Evolutionary conservation across 495 filamentous ascomycete species (phyloP), one percentile per base, ranked within the genome.

Genomic region (Talaromyces stipitatus): DNA sequence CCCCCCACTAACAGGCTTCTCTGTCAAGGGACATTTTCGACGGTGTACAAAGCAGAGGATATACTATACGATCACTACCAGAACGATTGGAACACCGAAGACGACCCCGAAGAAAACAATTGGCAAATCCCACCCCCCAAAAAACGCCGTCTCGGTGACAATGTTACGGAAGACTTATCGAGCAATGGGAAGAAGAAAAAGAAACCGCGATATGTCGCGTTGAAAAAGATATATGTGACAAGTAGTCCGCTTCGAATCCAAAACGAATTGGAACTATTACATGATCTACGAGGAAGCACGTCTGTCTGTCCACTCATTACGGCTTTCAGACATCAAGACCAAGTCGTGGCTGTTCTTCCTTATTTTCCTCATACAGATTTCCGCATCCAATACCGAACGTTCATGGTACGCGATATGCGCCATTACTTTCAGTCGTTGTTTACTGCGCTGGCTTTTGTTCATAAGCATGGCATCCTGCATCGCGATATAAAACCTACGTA

Each of bases 181-280:
- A 62, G 57, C 12, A 69, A 65, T 33, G 65, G 27, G 27, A 54
- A 47, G 36, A 38, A 50, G 64, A 59, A 48, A 26, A 68, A 63
- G 41, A 72, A 70, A 58, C 81, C 86, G 16, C 88, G 85, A 64
- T 97, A 85, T 64, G 94, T 99, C 38, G 94, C 94, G 23, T 86
- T 99, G 69, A 99, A 99, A 72, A 97, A 97, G 72, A 97, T 99
- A 61, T 97, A 97, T 66, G 94, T 97, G 54, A 99, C 94, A 2
- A 95, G 90, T 63, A 95, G 90, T 38, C 94, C 94, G 2, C 74
- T 83, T 27, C 88, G 94, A 29, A 97, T 97, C 58, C 85, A 96
- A 63, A 99, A 99, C 72, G 94, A 99, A 71, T 83, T 99, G 7
- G 95, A 97, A 60, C 80, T 99, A 10, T 83, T 99, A n/a, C 86